Percentiles rank a stretch among this genome's conserved stretches.
Conservation (phyloP, 345 rosid genomes). For the Brassica juncea region DNA sequence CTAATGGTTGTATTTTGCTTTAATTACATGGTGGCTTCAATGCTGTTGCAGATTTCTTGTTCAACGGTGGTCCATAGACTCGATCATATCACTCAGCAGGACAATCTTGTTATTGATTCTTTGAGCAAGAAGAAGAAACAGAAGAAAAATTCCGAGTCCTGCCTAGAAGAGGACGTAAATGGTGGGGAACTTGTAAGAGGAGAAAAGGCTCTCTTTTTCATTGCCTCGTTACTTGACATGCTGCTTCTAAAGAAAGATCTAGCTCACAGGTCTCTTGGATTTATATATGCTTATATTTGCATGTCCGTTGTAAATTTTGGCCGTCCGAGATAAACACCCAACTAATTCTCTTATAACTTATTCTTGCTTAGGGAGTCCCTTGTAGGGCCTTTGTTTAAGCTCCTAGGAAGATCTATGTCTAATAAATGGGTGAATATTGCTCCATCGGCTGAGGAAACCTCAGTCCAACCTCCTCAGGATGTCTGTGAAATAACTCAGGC, state of each 20-base stretch:
- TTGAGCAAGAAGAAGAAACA: slow-evolving; percentile 66
- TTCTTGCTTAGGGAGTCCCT: slow-evolving; percentile 60
- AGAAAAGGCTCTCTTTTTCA: slow-evolving; percentile 48
- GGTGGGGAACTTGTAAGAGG: slow-evolving; percentile 43
- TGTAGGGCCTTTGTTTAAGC: slow-evolving; percentile 71
- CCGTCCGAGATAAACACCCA: background rate
- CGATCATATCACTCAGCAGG: slow-evolving; percentile 48
- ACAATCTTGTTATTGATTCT: slow-evolving; percentile 38
- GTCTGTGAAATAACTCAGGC: slow-evolving; percentile 13
- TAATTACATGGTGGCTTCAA: slow-evolving; percentile 15
- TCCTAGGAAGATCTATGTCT: slow-evolving; percentile 58
- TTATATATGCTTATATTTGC: slow-evolving; percentile 21
- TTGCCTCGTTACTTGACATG: slow-evolving; percentile 76
- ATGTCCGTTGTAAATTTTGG: slow-evolving; percentile 1
- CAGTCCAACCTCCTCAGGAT: too few species aligned
- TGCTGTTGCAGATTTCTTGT: slow-evolving; percentile 60
- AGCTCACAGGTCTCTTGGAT: slow-evolving; percentile 58
- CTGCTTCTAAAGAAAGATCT: slow-evolving; percentile 76
- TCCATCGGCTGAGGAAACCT: slow-evolving; percentile 34
- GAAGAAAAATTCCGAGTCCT: slow-evolving; percentile 40
- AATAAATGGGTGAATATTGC: slow-evolving; percentile 47
- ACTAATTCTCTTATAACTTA: slow-evolving; percentile 12
- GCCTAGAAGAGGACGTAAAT: slow-evolving; percentile 36
- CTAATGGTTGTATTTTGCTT: slow-evolving; percentile 14
- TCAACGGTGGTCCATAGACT: slow-evolving; percentile 61